A percentile compares a stretch with the other conserved stretches of the same genome.
Conservation (phyloP, 2,329 filamentous ascomycete species). For the Monilinia aucupariae region DNA sequence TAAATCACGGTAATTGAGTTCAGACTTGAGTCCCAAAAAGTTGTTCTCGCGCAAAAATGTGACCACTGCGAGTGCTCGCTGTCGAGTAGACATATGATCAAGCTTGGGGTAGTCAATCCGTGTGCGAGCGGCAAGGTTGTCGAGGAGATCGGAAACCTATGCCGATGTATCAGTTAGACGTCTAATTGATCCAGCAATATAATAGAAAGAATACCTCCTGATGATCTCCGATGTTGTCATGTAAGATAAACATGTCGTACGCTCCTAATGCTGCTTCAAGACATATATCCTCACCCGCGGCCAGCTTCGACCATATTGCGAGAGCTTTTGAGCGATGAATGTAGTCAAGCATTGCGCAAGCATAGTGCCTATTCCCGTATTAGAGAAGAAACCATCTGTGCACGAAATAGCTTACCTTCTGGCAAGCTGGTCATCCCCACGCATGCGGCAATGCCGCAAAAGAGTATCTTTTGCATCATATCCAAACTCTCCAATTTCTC, state of each 20-base stretch:
- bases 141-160: conserved; percentile 59
- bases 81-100: conserved; percentile 52
- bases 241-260: conserved; percentile 85
- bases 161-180: conserved; percentile 12
- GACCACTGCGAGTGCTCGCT: conserved; percentile 63
- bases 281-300: conserved; percentile 44
- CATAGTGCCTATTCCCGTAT: conserved; percentile 57
- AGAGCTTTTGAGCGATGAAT: conserved; percentile 78
- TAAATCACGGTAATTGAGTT: conserved; percentile 67
- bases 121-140: conserved; percentile 56
- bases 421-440: conserved; percentile 67
- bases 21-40: conserved; percentile 63
- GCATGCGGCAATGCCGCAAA: conserved; percentile 54
- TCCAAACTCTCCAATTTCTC: conserved; percentile 64
- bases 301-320: conserved; percentile 63
- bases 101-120: conserved; percentile 48
- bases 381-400: background rate
- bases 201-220: conserved; percentile 48
- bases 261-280: conserved; percentile 73
- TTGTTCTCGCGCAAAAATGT: conserved; percentile 63
- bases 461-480: conserved; percentile 88
- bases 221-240: conserved; percentile 66
- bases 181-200: background rate
- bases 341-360: conserved; percentile 66
- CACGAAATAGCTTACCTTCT: conserved; percentile 47